Conservation (phyloP, 129 eudicot species). For the Calendula officinalis region DNA sequence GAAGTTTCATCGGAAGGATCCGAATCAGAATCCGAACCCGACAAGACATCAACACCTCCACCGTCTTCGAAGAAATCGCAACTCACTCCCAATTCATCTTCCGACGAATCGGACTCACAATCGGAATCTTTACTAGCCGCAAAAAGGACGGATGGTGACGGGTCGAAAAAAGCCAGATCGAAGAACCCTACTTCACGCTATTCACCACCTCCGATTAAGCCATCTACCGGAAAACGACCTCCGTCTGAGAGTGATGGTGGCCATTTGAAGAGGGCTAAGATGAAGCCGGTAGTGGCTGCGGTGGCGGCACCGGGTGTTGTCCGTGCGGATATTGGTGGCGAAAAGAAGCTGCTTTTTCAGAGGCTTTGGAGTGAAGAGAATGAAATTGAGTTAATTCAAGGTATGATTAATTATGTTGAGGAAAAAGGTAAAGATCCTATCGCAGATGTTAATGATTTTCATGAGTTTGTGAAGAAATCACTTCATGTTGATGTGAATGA, state of each 20-base stretch:
- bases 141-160: slow-evolving; percentile 30
- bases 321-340: slow-evolving; percentile 11
- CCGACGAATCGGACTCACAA: slow-evolving; percentile 19
- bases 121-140: slow-evolving; percentile 24
- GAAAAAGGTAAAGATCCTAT: slow-evolving; percentile 52
- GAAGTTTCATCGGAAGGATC: slow-evolving; percentile 27
- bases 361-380: slow-evolving; percentile 80
- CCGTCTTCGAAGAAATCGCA: slow-evolving; percentile 19
- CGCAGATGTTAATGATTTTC: slow-evolving; percentile 48
- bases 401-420: slow-evolving; percentile 45
- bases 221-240: slow-evolving; percentile 42
- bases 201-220: slow-evolving; percentile 21
- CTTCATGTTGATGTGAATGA: slow-evolving; percentile 55
- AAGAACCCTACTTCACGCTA: slow-evolving; percentile 31
- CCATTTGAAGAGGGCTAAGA: slow-evolving; percentile 38
- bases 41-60: slow-evolving; percentile 30
- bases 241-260: slow-evolving; percentile 24
- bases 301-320: slow-evolving; percentile 30
- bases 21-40: slow-evolving; percentile 32
- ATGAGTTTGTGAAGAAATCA: slow-evolving; percentile 55
- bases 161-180: slow-evolving; percentile 41
- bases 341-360: slow-evolving; percentile 49
- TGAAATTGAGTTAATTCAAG: slow-evolving; percentile 62
- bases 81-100: slow-evolving; percentile 20
- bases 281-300: slow-evolving; percentile 13